Percentiles rank a stretch among this genome's conserved stretches.
Evolutionary conservation across 2,329 filamentous ascomycete species (phyloP).

Genomic region (Aureobasidium melanogenum): DNA sequence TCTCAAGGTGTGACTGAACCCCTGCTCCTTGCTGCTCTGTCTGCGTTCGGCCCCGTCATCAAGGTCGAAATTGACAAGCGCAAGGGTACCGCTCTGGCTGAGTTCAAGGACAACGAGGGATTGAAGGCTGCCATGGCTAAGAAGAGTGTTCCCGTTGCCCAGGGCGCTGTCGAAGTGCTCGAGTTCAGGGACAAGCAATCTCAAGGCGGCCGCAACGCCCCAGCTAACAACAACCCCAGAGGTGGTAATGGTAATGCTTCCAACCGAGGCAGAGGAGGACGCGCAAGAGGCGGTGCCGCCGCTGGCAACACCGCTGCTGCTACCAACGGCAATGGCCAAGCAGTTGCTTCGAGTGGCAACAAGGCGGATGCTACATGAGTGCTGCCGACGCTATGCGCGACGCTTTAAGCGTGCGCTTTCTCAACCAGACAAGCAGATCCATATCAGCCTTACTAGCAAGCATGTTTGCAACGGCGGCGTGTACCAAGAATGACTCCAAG

Average conservation of each 20-base stretch:
- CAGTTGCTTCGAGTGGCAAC: neutral
- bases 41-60: conserved; percentile 62
- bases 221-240: conserved; percentile 11
- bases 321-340: neutral
- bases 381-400: neutral
- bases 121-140: conserved; percentile 72
- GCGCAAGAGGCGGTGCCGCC: conserved; percentile 12
- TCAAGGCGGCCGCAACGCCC: conserved; percentile 13
- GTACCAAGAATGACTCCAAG: neutral
- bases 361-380: conserved; percentile 9
- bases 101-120: conserved; percentile 66
- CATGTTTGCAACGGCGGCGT: neutral
- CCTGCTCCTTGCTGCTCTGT: conserved; percentile 64
- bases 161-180: conserved; percentile 77
- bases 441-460: neutral
- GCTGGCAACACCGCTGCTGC: conserved; percentile 12
- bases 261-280: conserved; percentile 8
- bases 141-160: conserved; percentile 72
- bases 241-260: conserved; percentile 3
- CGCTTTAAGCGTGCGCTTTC: neutral
- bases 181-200: conserved; percentile 57
- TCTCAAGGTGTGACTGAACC: conserved; percentile 87
- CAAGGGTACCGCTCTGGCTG: conserved; percentile 89
- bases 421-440: neutral
- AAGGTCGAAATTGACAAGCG: conserved; percentile 89